Evolutionary conservation across 1,284 basidiomycete species (phyloP).

Genomic region (Cutaneotrichosporon curvatum): DNA sequence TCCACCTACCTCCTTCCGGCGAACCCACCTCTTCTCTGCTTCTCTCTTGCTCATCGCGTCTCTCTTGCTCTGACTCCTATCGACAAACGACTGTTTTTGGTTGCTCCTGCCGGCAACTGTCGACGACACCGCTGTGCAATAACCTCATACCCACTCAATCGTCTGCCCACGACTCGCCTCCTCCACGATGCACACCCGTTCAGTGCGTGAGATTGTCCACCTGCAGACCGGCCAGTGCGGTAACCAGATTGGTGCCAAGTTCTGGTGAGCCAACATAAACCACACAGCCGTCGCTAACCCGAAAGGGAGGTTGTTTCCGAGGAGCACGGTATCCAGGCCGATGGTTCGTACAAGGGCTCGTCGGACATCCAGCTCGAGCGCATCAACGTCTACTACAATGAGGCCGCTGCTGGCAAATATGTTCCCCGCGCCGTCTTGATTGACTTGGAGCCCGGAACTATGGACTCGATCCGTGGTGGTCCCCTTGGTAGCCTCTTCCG

Average conservation of each 20-base stretch:
- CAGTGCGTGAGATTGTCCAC: conserved; percentile 92
- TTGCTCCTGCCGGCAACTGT: too few relatives aligned
- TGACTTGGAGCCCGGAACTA: conserved; percentile 93
- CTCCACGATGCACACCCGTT: conserved; percentile 6
- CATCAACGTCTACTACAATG: conserved; percentile 94
- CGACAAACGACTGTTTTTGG: too few relatives aligned
- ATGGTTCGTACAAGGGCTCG: conserved; percentile 86
- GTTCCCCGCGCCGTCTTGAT: conserved; percentile 92
- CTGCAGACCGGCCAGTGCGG: conserved; percentile 95
- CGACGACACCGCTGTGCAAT: too few relatives aligned
- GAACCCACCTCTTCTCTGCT: too few relatives aligned
- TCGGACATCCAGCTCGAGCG: conserved; percentile 95
- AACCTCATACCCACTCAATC: neutral
- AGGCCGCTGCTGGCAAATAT: conserved; percentile 80
- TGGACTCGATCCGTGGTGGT: conserved; percentile 81
- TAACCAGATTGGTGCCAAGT: conserved; percentile 99
- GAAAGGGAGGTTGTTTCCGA: conserved; percentile 63
- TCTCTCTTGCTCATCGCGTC: too few relatives aligned
- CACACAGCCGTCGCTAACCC: conserved; percentile 11
- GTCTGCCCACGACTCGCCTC: neutral
- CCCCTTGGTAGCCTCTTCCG: conserved; percentile 52
- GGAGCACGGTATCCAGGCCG: conserved; percentile 90
- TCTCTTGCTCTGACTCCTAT: too few relatives aligned
- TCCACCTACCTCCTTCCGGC: too few relatives aligned
- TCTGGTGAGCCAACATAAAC: conserved; percentile 70